Base-by-base conservation (phyloP, 208 protist genomes). In the Crithidia acanthocephali region DNA sequence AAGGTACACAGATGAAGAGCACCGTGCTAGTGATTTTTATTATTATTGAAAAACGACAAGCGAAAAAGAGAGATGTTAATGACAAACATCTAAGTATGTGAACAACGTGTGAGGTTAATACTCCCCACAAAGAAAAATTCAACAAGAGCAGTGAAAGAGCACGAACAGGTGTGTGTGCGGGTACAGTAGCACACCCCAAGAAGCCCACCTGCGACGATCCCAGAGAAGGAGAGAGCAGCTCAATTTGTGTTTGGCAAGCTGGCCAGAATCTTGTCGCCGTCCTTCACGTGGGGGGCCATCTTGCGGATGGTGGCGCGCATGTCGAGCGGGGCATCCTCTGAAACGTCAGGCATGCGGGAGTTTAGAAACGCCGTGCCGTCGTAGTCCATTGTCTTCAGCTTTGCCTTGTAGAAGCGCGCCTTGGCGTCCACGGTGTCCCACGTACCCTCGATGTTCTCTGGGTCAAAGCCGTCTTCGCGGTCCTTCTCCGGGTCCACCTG, bases 331-430 rank as follows among this genome's bases (percentile, higher is more conserved):
- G 88, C 87, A 35, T 94, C 88, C 28, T 80, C 67, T 3, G 84
- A 85, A 25, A 96, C 68, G 67, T 93, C 85, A 2, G 91, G 91
- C 85, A 93, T 92, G 11, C 57, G 76, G 0, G 70, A 79, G 59
- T 86, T 79, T 13, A 79, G 53, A 56, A 87, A 91, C 16, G 80
- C 81, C 7, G 80, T 94, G 20, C 87, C 88, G 75, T 96, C 92
- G 65, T 95, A 96, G 77, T 96, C 88, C 92, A 96, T 96, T 27
- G 65, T 80, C 76, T 86, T 87, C 20, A 96, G 73, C 64, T 94
- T 94, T 28, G 81, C 78, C 79, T 96, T 96, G 83, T 96, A 96
- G 57, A 92, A 92, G 50, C 83, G 78, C 11, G 92, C 92, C 74
- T 90, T 89, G 18, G 85, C 85, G 68, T 91, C 92, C 25, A 88